A percentile compares a stretch with the other conserved stretches of the same genome.
These are phyloP conservation scores for Apostasia ramifera DNA, from an alignment of 106 monocot species.

Conservation along the genomic window DNA sequence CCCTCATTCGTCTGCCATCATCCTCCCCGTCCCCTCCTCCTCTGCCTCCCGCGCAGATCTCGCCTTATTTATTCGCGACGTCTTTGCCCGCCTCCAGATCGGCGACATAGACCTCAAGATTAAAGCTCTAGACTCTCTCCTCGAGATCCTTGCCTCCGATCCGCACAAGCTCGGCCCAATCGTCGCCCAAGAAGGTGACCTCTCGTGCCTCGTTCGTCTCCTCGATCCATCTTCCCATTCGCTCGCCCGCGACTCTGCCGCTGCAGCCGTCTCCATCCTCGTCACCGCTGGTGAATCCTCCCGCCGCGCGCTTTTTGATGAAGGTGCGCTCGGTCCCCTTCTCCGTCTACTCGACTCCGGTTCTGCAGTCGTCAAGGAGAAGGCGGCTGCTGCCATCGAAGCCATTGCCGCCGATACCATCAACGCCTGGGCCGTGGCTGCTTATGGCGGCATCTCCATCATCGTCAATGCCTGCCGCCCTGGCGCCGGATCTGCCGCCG, in stretches of 20 bases:
- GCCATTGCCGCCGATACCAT: conserved; percentile 51
- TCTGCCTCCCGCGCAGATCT: conserved; percentile 48
- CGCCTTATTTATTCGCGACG: conserved; percentile 62
- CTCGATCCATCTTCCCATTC: conserved; percentile 44
- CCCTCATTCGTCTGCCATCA: conserved; percentile 25
- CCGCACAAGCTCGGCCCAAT: conserved; percentile 26
- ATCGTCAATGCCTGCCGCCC: conserved; percentile 53
- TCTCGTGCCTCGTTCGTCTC: conserved; percentile 42
- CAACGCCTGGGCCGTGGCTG: conserved; percentile 71
- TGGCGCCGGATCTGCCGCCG: conserved; percentile 23
- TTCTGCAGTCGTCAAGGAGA: conserved; percentile 25
- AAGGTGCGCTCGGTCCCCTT: conserved; percentile 76
- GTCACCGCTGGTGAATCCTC: conserved; percentile 49
- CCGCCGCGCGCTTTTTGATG: conserved; percentile 56
- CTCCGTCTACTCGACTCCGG: conserved; percentile 70
- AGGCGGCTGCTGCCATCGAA: conserved; percentile 44
- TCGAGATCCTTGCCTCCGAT: conserved; percentile 36
- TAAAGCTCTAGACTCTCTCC: conserved; percentile 66
- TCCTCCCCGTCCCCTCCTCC: conserved; percentile 43
- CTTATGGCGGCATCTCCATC: conserved; percentile 63
- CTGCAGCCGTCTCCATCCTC: conserved; percentile 34
- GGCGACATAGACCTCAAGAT: conserved; percentile 65
- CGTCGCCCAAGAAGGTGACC: conserved; percentile 41
- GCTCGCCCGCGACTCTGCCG: conserved; percentile 49
- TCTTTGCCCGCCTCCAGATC: conserved; percentile 80